Base-by-base conservation (phyloP, 129 eudicot genomes). In the Artemisia tridentata region DNA sequence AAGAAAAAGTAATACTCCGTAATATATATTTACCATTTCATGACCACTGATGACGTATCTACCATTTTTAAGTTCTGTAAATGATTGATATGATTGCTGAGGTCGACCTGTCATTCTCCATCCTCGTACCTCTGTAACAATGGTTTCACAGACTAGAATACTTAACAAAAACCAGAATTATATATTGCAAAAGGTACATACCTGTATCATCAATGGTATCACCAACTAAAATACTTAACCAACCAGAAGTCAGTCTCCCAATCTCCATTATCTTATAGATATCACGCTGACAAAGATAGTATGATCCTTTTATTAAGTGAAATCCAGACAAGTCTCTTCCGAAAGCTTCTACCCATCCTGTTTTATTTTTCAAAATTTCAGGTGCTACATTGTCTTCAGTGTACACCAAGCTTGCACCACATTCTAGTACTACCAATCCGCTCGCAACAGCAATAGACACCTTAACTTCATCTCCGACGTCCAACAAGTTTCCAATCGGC, bases 391-490 rank as follows among this genome's bases (percentile, higher is more conserved):
- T 6, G 45, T 68, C 49, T 15, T 76, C 75, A 7, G 13, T 43
- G 31, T 76, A 80, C 29, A 75, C 80, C 41, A 80, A 46, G 55
- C 65, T 74, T 1, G 59, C 75, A 11, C 84, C 72, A 55, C 67
- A 62, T 45, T 75, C 72, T 0, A 53, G 65, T 9, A 80, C 72
- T 53, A 12, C 18, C 11, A 73, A 51, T 25, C 72, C 71, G 4
- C 49, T 67, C 4, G 52, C 49, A 18, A 65, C 68, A 31, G 5
- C 23, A 1, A 75, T 74, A 61, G 79, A 67, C 9, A 80, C 72
- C 10, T 0, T 46, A 68, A 74, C 75, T 17, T 29, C 29, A 47
- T 80, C 72, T 18, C 72, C 72, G 27, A 11, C 16, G 2, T 3
- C 3, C 31, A 80, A 63, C 14, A 0, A 5, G 46, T 47, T 69